Conservation (phyloP, 768 basidiomycete species). For the Suillus americanus region DNA sequence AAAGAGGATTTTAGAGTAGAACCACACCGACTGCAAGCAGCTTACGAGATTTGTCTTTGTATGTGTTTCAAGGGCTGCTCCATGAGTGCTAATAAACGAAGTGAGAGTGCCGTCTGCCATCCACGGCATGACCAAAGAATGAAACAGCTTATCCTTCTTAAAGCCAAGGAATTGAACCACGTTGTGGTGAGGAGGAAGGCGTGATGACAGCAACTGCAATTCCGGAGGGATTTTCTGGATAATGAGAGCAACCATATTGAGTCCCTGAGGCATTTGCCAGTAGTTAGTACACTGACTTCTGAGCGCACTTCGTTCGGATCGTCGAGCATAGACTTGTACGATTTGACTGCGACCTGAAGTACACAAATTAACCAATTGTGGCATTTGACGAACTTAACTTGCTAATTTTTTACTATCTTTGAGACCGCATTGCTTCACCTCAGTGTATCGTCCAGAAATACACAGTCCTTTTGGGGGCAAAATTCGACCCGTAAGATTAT, state of each 20-base stretch:
- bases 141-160: neutral
- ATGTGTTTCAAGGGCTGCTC: neutral
- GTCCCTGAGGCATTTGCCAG: neutral
- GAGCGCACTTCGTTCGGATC: neutral
- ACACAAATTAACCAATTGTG: neutral
- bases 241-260: neutral
- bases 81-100: neutral
- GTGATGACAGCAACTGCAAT: neutral
- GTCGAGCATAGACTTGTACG: neutral
- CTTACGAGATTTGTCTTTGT: neutral
- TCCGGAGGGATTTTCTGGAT: neutral
- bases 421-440: neutral
- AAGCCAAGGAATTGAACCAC: constrained; percentile 1
- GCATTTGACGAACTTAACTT: neutral
- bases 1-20: neutral
- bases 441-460: neutral
- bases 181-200: neutral
- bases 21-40: neutral
- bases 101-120: neutral
- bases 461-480: neutral
- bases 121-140: neutral
- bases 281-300: neutral
- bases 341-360: neutral
- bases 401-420: neutral
- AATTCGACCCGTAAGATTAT: neutral